Base-by-base conservation (phyloP, 164 flowering plant genomes). In the Warburgia ugandensis region DNA sequence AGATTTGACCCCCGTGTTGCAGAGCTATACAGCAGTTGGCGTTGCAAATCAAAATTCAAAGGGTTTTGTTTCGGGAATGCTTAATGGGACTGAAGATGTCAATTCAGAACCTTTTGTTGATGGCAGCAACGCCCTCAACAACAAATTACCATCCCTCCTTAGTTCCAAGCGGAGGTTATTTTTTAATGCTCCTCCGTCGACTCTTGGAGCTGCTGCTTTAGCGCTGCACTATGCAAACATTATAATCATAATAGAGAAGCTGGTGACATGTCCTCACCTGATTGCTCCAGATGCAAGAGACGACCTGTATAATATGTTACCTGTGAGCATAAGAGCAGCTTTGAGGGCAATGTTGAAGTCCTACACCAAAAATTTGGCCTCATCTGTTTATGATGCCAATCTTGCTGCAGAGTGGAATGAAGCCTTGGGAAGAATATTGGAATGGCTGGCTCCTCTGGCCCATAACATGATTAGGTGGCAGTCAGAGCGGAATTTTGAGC, bases 391-490 rank as follows among this genome's bases (percentile, higher is more conserved):
- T 65, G 88, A 84, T 59, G 31, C 89, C 6, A 73, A 3, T 52
- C 86, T 87, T 57, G 97, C 87, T 7, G 71, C 61, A 30, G 89
- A 86, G 56, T 86, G 94, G 91, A 79, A 48, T 29, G 76, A 71
- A 33, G 96, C 92, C 39, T 68, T 90, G 68, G 28, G 73, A 11
- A 54, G 65, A 26, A 83, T 79, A 58, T 56, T 90, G 38, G 89
- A 84, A 38, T 90, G 95, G 97, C 50, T 90, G 48, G 80, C 80
- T 5, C 97, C 97, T 16, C 86, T 90, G 53, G 95, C 97, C 52
- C 97, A 86, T 54, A 78, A 79, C 69, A 90, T 79, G 83, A 77
- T 90, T 52, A 78, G 83, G 58, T 90, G 97, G 97, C 97, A 90
- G 30, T 72, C 95, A n/a, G 95, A 84, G 67, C 50, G 94, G 44